Percentiles rank a stretch among this genome's conserved stretches.
Conservation (phyloP, 2,329 filamentous ascomycete species). For the Colletotrichum camelliae region DNA sequence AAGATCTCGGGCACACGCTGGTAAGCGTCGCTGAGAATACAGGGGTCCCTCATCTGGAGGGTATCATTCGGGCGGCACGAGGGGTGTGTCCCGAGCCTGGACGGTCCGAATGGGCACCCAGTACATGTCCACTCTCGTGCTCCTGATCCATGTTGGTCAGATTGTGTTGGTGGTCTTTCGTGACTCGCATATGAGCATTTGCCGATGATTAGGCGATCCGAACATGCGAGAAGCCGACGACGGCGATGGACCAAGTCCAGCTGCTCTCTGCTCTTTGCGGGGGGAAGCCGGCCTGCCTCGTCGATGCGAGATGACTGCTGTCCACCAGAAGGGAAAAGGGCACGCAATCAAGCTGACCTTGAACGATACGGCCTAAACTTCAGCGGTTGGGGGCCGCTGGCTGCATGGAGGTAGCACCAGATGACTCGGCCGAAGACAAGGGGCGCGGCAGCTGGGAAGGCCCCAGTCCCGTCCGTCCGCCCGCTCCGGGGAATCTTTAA, state of each 20-base stretch:
- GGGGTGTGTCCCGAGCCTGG: not conserved
- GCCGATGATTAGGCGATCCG: constrained; percentile 12
- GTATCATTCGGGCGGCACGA: not conserved
- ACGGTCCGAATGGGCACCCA: constrained; percentile 15
- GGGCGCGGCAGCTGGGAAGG: not conserved
- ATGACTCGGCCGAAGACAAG: constrained; percentile 12
- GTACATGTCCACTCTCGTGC: not conserved
- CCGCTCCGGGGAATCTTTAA: constrained; percentile 15
- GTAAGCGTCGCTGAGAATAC: not conserved
- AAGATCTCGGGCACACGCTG: constrained; percentile 19
- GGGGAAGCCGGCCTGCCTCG: not conserved
- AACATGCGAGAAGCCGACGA: constrained; percentile 8
- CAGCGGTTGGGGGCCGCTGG: not conserved
- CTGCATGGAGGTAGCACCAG: not conserved
- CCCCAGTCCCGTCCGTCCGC: constrained; percentile 13
- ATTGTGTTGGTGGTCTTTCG: constrained; percentile 3
- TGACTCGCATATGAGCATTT: constrained; percentile 18
- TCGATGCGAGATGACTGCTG: not conserved
- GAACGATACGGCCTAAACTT: not conserved
- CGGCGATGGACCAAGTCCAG: not conserved
- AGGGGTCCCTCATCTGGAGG: constrained; percentile 1
- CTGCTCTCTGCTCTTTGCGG: not conserved
- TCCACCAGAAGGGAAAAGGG: not conserved
- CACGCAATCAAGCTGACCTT: not conserved
- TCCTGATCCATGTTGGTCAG: constrained; percentile 16